phyloP scores from a whole-genome alignment of 2,329 filamentous ascomycete species.

The Fusarium domesticum region DNA sequence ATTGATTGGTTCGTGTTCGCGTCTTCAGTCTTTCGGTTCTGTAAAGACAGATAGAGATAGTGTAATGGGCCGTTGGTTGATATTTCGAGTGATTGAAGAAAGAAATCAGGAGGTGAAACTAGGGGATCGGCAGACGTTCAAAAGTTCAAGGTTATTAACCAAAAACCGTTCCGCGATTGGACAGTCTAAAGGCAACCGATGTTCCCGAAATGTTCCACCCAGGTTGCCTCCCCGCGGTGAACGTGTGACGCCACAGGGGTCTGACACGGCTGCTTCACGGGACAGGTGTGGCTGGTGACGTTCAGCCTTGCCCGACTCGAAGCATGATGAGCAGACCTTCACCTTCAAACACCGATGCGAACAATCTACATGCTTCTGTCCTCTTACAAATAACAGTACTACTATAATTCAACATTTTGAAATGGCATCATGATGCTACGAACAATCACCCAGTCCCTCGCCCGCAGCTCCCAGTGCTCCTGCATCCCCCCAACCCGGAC shows the following conservation, averaged over 20 bases:
- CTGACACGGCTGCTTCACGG: neutral
- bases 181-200: constrained; percentile 20
- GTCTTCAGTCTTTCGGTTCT: neutral
- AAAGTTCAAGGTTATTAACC: no score
- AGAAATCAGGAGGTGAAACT: neutral
- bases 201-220: constrained; percentile 18
- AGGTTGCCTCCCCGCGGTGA: constrained; percentile 8
- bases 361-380: no score
- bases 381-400: no score
- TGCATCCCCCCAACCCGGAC: constrained; percentile 13
- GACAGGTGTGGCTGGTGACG: neutral
- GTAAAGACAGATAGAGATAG: neutral
- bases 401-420: neutral
- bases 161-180: no score
- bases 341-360: no score
- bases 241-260: constrained; percentile 1
- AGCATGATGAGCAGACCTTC: neutral
- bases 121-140: neutral
- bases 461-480: constrained; percentile 1
- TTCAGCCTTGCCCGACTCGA: neutral
- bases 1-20: neutral
- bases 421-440: constrained; percentile 10
- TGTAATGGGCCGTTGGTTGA: neutral
- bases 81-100: neutral
- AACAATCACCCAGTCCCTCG: constrained; percentile 9